These are phyloP conservation scores for Solanum peruvianum DNA, from an alignment of 257 asterid species.

Conservation along the genomic window DNA sequence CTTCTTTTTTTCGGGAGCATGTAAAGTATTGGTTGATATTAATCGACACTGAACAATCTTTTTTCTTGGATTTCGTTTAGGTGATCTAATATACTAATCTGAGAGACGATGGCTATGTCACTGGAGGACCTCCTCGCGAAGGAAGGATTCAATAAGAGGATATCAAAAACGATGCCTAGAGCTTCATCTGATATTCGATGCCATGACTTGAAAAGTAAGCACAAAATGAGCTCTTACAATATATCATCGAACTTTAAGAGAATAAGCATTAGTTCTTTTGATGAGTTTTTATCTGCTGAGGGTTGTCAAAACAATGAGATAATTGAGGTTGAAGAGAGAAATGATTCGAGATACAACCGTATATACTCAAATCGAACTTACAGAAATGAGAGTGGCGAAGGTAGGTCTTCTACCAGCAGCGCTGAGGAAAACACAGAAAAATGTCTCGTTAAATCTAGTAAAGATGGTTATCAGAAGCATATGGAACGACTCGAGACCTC, in stretches of 20 bases:
- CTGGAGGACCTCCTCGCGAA: constrained; percentile 56
- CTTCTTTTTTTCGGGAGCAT: not conserved
- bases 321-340: constrained; percentile 29
- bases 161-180: constrained; percentile 28
- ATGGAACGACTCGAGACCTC: constrained; percentile 13
- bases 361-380: constrained; percentile 26
- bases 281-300: constrained; percentile 14
- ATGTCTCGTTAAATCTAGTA: constrained; percentile 15
- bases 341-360: constrained; percentile 8
- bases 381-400: constrained; percentile 14
- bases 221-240: constrained; percentile 12
- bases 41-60: not conserved
- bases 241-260: constrained; percentile 14
- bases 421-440: constrained; percentile 16
- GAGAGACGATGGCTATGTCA: constrained; percentile 48
- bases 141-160: constrained; percentile 60
- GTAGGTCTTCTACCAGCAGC: not conserved
- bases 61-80: not conserved
- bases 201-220: not conserved
- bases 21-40: not conserved
- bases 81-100: not conserved
- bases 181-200: constrained; percentile 47
- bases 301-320: constrained; percentile 28
- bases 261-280: constrained; percentile 10
- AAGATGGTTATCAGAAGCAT: not conserved